These are phyloP conservation scores for Phytophthora podocarpi DNA, from an alignment of 352 stramenopile species.

Conservation along the genomic window DNA sequence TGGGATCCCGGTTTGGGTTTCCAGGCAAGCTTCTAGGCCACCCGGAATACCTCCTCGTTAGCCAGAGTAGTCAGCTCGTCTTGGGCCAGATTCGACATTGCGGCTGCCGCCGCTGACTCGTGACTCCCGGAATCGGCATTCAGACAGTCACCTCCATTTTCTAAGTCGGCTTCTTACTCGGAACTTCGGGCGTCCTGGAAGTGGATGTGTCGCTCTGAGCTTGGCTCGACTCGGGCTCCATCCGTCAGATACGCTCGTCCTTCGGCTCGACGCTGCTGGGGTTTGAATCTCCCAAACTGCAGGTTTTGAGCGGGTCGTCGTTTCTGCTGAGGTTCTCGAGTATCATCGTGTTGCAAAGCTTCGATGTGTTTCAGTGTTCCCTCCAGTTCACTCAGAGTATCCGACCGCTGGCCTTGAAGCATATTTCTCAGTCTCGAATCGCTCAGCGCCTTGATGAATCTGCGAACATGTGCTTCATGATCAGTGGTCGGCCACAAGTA, in stretches of 20 bases:
- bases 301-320: no score
- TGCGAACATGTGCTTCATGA: neutral
- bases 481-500: neutral
- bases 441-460: neutral
- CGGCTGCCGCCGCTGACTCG: no score
- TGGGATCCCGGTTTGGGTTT: neutral
- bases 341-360: neutral
- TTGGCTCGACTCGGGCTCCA: neutral
- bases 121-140: no score
- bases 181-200: neutral
- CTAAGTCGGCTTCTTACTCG: neutral
- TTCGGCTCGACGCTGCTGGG: neutral
- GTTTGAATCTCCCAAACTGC: constrained; percentile 1
- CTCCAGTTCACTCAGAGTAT: neutral
- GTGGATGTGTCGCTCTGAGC: neutral
- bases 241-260: neutral
- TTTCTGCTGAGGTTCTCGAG: neutral
- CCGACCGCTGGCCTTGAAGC: neutral
- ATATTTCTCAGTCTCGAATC: neutral
- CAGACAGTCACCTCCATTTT: no score
- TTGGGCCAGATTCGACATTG: no score
- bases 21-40: neutral
- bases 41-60: neutral
- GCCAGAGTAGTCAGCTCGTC: no score
- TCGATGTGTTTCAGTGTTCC: neutral